Base-by-base conservation (phyloP, 257 asterid genomes). In the Solanum sitiens region DNA sequence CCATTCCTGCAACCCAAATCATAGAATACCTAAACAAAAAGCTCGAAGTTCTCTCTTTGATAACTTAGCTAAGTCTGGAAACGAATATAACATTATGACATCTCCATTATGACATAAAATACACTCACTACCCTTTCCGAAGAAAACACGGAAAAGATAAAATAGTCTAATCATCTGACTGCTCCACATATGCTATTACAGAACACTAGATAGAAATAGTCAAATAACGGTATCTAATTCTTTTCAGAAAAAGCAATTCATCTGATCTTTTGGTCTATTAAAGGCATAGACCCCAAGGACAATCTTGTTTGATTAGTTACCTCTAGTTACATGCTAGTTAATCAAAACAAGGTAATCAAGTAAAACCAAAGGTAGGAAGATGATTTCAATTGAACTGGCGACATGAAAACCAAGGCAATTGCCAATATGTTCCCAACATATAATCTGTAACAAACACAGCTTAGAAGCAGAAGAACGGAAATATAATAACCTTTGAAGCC, bases 401-500 rank as follows among this genome's bases (percentile, higher is more conserved):
- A 11, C 70, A 82, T 47, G 85, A 82, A 11, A 82, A 82, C 85
- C 32, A 82, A 50, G 80, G 44, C 27, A 42, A 12, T 67, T 40
- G 59, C 40, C 87, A 85, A 68, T 18, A 67, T 39, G 20, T 85
- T 68, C 33, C 23, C 15, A 2, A 30, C 61, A 68, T 85, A 68
- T 85, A 42, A 84, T 84, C 86, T 20, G 76, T 59, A 61, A 56
- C 8, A 25, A 83, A 20, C 71, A 40, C 63, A 27, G 83, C 23
- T 27, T 2, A 67, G 47, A n/a, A 61, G 56, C n/a, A 9, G 25
- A 85, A 2, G 76, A 85, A 42, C 25, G 68, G 77, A 65, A 85
- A 86, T 76, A 82, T 75, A 90, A 88, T 86, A 95, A 97, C 99
- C 99, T 95, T 97, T 15, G 99, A 94, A 80, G 98, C 99, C 91